Base-by-base conservation (phyloP, 257 asterid species). In the Ajuga chamaepitys region DNA sequence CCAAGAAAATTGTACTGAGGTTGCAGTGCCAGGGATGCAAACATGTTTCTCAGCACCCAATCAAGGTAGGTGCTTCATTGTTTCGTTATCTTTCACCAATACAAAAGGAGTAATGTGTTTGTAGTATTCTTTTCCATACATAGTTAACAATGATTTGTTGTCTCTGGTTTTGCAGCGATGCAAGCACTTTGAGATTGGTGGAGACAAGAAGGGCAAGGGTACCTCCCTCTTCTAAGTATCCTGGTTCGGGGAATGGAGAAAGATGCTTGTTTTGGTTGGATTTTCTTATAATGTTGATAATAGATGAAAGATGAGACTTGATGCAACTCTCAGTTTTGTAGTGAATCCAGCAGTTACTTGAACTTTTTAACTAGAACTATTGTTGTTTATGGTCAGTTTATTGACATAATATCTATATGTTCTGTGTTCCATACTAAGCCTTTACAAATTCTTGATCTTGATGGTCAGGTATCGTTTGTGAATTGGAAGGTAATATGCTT, bases 1-100 rank as follows among this genome's bases (percentile, higher is more conserved):
- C 95, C 0, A 84, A 87, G 82, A 86, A 86, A 87, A 86, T 86
- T 66, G 95, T 86, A 62, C 74, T 86, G 52, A 81, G 89, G 84
- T 60, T 83, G 61, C 94, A 86, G 9, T 86, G 94, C 76, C 94
- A 86, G 73, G 73, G 86, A 17, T 86, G 94, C 81, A 86, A 86
- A 28, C 94, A 86, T 61, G 80, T 83, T 4, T 86, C 94, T 7
- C 94, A 86, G 80, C 94, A 86, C 42, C 75, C 94, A 0, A 83
- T 86, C 73, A 86, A 86, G 93, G 93, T 85, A 22, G 2, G 72
- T 64, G 21, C 47, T 21, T 10, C 2, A 18, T 40, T 41, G 9
- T 40, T 18, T 11, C 53, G 5, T 34, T 4, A 47, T 28, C 24
- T 30, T 53, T 25, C 10, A n/a, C n/a, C n/a, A n/a, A n/a, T n/a